Percentiles rank a stretch among this genome's conserved stretches.
Evolutionary conservation across 495 filamentous ascomycete genomes (phyloP).

Genomic region (Hypoxylon lenormandii): DNA sequence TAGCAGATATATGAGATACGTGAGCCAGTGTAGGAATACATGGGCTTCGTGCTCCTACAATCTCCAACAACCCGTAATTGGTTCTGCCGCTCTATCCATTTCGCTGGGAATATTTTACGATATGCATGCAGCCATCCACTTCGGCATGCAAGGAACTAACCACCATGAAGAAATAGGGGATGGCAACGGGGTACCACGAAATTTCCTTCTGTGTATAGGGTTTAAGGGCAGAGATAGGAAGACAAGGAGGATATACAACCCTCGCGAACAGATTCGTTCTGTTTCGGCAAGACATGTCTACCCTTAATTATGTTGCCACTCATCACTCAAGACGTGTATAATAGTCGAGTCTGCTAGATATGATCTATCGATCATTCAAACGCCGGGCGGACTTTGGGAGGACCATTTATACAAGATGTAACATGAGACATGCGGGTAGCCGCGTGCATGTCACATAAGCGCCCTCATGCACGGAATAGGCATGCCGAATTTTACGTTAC

Average conservation of each 20-base stretch:
- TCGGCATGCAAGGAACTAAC: slow-evolving; percentile 33
- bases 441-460: slow-evolving; percentile 23
- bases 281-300: too few relatives aligned
- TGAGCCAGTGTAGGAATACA: too few relatives aligned
- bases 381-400: neutral
- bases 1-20: neutral
- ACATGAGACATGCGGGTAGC: slow-evolving; percentile 28
- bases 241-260: neutral
- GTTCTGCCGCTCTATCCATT: slow-evolving; percentile 1
- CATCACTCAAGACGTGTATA: too few relatives aligned
- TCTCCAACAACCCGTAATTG: slow-evolving; percentile 1
- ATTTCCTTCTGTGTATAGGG: neutral
- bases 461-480: slow-evolving; percentile 12
- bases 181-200: neutral
- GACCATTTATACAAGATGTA: slow-evolving; percentile 12
- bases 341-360: too few relatives aligned
- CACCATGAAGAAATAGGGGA: neutral
- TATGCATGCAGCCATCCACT: slow-evolving; percentile 29
- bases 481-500: slow-evolving; percentile 5
- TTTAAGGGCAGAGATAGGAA: neutral
- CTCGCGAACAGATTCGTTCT: too few relatives aligned
- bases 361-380: neutral
- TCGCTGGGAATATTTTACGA: slow-evolving; percentile 14
- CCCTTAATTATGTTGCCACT: too few relatives aligned
- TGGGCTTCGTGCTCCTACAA: neutral